Evolutionary conservation across 2,329 filamentous ascomycete species (phyloP).

Genomic region (Daldinia sp.): DNA sequence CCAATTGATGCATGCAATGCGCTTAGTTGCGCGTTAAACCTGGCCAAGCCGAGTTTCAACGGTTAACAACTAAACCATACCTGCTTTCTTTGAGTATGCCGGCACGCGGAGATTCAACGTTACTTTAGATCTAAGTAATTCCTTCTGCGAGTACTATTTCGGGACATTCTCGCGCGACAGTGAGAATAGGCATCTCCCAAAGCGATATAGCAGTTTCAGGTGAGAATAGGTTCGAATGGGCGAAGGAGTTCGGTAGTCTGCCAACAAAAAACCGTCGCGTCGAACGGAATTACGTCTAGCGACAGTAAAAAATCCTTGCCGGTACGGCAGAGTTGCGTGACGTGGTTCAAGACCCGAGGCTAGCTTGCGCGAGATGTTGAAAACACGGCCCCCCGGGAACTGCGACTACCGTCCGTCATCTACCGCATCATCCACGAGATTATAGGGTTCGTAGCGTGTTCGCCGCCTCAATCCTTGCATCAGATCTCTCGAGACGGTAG

Average conservation of each 20-base stretch:
- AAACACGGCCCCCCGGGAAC: constrained; percentile 32
- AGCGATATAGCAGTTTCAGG: constrained; percentile 28
- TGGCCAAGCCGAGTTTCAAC: constrained; percentile 23
- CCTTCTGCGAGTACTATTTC: constrained; percentile 26
- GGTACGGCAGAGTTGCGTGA: constrained; percentile 38
- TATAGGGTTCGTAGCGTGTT: constrained; percentile 23
- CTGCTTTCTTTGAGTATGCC: constrained; percentile 6
- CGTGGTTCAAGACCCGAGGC: constrained; percentile 23
- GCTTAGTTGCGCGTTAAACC: constrained; percentile 16
- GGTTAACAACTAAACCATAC: constrained; percentile 12
- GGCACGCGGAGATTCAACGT: constrained; percentile 35
- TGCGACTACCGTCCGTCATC: constrained; percentile 30
- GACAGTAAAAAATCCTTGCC: constrained; percentile 37
- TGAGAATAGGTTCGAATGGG: constrained; percentile 27
- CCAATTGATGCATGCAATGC: constrained; percentile 8
- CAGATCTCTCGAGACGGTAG: constrained; percentile 44
- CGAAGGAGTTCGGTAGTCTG: constrained; percentile 21
- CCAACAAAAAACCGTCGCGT: constrained; percentile 20
- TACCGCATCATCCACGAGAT: constrained; percentile 30
- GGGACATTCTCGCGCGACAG: constrained; percentile 24
- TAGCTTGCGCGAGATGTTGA: constrained; percentile 30
- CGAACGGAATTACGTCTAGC: constrained; percentile 35
- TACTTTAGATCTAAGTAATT: constrained; percentile 25
- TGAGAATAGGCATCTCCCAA: constrained; percentile 8
- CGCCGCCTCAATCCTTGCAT: constrained; percentile 41